Evolutionary conservation across 805 yeast genomes (phyloP).

Genomic region (Blastobotrys attinorum): DNA sequence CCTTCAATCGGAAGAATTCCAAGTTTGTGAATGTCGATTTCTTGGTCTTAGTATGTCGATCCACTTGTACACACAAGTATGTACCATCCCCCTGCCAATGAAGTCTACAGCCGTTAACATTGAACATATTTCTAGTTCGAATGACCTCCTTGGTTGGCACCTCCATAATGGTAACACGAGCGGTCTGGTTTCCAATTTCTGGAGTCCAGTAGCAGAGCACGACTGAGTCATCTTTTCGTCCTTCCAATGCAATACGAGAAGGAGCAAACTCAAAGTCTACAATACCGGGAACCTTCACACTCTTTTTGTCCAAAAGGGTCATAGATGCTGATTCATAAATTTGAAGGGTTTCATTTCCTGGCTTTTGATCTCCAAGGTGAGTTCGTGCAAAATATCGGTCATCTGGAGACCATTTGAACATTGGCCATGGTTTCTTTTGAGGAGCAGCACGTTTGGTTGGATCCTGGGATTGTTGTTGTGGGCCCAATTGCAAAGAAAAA

Average conservation of each 20-base stretch:
- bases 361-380: slow-evolving; percentile 59
- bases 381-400: slow-evolving; percentile 91
- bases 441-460: slow-evolving; percentile 29
- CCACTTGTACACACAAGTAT: slow-evolving; percentile 86
- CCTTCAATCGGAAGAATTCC: slow-evolving; percentile 82
- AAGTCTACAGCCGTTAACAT: slow-evolving; percentile 82
- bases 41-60: slow-evolving; percentile 91
- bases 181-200: slow-evolving; percentile 84
- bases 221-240: slow-evolving; percentile 42
- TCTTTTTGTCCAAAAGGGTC: slow-evolving; percentile 77
- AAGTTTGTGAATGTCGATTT: slow-evolving; percentile 86
- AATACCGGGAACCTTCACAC: slow-evolving; percentile 74
- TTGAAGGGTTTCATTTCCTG: slow-evolving; percentile 51
- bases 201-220: slow-evolving; percentile 95
- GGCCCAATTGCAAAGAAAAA: slow-evolving; percentile 70
- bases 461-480: slow-evolving; percentile 4
- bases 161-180: slow-evolving; percentile 86
- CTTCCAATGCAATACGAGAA: slow-evolving; percentile 62
- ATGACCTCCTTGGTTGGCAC: slow-evolving; percentile 74
- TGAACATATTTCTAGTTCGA: slow-evolving; percentile 89
- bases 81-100: slow-evolving; percentile 91
- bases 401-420: slow-evolving; percentile 91
- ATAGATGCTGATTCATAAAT: slow-evolving; percentile 76
- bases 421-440: slow-evolving; percentile 76
- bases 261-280: slow-evolving; percentile 95